A percentile compares a stretch with the other conserved stretches of the same genome.
These are phyloP conservation scores for Aspergillus brasiliensis DNA, from an alignment of 2,329 filamentous ascomycete species.

Conservation along the genomic window DNA sequence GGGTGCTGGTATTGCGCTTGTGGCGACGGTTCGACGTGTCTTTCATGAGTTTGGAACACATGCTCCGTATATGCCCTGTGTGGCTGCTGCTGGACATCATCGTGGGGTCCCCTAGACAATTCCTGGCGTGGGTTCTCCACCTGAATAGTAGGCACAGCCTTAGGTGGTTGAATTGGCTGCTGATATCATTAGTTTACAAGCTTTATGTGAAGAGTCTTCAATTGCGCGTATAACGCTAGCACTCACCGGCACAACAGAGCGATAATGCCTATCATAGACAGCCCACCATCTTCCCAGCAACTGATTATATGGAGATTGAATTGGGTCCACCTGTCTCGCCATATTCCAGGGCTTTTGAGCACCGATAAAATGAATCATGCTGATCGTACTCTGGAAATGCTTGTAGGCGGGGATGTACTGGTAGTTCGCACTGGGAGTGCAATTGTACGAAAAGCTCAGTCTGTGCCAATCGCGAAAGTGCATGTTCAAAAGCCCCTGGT, in stretches of 20 bases:
- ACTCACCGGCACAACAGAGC: conserved; percentile 34
- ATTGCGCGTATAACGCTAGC: background rate
- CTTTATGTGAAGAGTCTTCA: background rate
- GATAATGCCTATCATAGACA: conserved; percentile 86
- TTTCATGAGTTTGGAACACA: background rate
- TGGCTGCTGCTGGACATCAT: background rate
- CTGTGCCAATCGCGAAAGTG: conserved; percentile 87
- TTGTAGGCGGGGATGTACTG: conserved; percentile 95
- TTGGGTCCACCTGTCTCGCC: conserved; percentile 43
- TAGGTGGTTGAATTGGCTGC: background rate
- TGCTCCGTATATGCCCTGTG: background rate
- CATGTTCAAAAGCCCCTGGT: conserved; percentile 94
- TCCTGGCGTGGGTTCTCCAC: background rate
- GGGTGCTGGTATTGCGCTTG: background rate
- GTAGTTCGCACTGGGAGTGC: conserved; percentile 94
- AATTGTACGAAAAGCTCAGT: conserved; percentile 94
- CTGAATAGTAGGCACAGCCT: background rate
- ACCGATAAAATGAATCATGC: conserved; percentile 92
- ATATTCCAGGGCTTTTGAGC: conserved; percentile 83
- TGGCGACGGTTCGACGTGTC: background rate
- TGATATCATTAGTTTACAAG: background rate
- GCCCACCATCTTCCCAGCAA: conserved; percentile 91
- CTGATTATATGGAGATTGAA: conserved; percentile 67
- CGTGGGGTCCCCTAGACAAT: background rate
- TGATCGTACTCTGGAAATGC: conserved; percentile 88